A percentile compares a stretch with the other conserved stretches of the same genome.
Conservation (phyloP, 129 eudicot species). For the Pulicaria dysenterica region DNA sequence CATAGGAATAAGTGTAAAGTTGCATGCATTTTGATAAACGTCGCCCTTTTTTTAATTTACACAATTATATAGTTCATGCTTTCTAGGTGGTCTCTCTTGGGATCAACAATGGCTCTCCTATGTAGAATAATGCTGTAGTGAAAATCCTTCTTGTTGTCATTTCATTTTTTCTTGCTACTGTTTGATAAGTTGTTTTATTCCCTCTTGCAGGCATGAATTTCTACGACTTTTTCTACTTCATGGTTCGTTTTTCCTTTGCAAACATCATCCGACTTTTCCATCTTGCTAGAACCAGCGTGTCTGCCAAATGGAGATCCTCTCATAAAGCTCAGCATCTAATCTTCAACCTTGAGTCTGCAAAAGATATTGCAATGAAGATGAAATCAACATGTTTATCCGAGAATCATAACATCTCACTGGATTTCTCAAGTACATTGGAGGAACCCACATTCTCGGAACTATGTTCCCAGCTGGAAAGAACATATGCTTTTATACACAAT, state of each 20-base stretch:
- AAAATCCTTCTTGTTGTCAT: background rate
- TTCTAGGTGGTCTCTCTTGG: background rate
- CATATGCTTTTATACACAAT: slow-evolving; percentile 48
- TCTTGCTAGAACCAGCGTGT: slow-evolving; percentile 20
- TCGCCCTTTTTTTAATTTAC: background rate
- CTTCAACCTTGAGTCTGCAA: slow-evolving; percentile 58
- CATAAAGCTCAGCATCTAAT: slow-evolving; percentile 40
- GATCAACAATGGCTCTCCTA: background rate
- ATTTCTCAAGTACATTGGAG: slow-evolving; percentile 36
- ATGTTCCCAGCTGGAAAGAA: slow-evolving; percentile 42
- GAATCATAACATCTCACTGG: slow-evolving; percentile 36
- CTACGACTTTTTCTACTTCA: slow-evolving; percentile 70
- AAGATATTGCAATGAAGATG: slow-evolving; percentile 57
- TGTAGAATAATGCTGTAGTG: background rate
- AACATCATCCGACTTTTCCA: slow-evolving; percentile 64
- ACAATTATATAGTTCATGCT: background rate
- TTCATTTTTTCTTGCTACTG: background rate
- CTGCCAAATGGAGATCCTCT: slow-evolving; percentile 31
- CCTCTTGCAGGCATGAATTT: slow-evolving; percentile 77
- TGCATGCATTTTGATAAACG: too few species aligned
- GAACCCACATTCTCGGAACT: slow-evolving; percentile 59
- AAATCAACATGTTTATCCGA: slow-evolving; percentile 39
- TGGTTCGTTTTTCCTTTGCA: slow-evolving; percentile 63
- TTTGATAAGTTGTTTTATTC: background rate
- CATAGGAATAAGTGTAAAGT: too few species aligned